Conservation (phyloP, 805 yeast species). For the Suhomyces sp. region DNA sequence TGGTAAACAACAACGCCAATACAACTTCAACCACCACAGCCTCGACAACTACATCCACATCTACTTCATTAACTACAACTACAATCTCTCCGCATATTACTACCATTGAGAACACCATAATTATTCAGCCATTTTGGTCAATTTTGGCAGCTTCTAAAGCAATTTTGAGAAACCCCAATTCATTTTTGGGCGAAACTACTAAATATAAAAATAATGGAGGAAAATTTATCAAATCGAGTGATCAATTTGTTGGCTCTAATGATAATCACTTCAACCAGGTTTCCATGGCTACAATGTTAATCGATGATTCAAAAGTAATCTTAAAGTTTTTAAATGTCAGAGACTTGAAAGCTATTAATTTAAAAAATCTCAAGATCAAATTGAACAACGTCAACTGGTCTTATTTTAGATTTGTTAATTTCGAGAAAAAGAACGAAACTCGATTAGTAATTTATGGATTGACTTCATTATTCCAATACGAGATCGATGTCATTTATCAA, state of each 20-base stretch:
- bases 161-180: slow-evolving; percentile 23
- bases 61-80: slow-evolving; percentile 10
- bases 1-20: background rate
- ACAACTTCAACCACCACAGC: slow-evolving; percentile 11
- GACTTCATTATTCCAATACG: slow-evolving; percentile 37
- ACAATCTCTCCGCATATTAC: slow-evolving; percentile 13
- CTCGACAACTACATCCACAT: slow-evolving; percentile 8
- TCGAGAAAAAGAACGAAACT: slow-evolving; percentile 11
- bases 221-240: slow-evolving; percentile 11
- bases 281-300: slow-evolving; percentile 21
- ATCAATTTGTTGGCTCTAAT: background rate
- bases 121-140: slow-evolving; percentile 43
- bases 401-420: slow-evolving; percentile 19
- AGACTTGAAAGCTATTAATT: slow-evolving; percentile 6
- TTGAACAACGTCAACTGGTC: slow-evolving; percentile 37
- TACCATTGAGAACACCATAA: slow-evolving; percentile 16
- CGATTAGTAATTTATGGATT: slow-evolving; percentile 33
- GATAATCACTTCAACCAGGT: slow-evolving; percentile 4
- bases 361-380: slow-evolving; percentile 16
- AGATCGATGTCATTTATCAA: slow-evolving; percentile 26
- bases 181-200: slow-evolving; percentile 31
- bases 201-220: slow-evolving; percentile 23
- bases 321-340: slow-evolving; percentile 21
- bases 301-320: slow-evolving; percentile 30
- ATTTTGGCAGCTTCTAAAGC: slow-evolving; percentile 39